These are phyloP conservation scores for Exsudoporus frostii DNA, from an alignment of 768 basidiomycete species.

Conservation along the genomic window DNA sequence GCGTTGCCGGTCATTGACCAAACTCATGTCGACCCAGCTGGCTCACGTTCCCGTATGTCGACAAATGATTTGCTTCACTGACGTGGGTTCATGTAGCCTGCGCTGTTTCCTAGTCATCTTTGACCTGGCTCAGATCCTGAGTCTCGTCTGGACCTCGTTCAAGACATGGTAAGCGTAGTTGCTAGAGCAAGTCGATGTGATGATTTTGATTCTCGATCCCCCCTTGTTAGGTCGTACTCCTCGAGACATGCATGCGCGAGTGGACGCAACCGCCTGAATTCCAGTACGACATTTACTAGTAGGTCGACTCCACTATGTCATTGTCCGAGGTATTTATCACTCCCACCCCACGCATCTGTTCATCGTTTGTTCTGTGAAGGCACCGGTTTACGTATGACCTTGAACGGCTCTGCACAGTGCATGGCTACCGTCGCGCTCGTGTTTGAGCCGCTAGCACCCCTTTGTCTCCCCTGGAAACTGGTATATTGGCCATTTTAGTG, in stretches of 20 bases:
- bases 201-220: background rate
- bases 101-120: constrained; percentile 94
- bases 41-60: constrained; percentile 90
- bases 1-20: constrained; percentile 74
- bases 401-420: constrained; percentile 65
- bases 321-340: background rate
- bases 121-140: constrained; percentile 93
- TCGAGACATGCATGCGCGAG: constrained; percentile 82
- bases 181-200: background rate
- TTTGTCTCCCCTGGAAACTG: constrained; percentile 61
- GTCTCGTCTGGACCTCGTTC: constrained; percentile 81
- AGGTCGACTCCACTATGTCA: constrained; percentile 28
- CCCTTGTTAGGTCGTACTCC: constrained; percentile 85
- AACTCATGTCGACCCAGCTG: constrained; percentile 91
- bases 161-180: constrained; percentile 62
- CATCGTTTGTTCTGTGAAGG: background rate
- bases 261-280: constrained; percentile 91
- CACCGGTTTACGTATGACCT: constrained; percentile 4
- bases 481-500: constrained; percentile 45
- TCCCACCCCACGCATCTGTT: constrained; percentile 36
- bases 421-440: constrained; percentile 90
- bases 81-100: constrained; percentile 44
- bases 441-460: constrained; percentile 91
- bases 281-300: constrained; percentile 84
- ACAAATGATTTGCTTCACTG: constrained; percentile 2